Evolutionary conservation across 1,284 basidiomycete genomes (phyloP), one percentile per base, ranked within the genome.

Genomic region (Golubevia sp.): DNA sequence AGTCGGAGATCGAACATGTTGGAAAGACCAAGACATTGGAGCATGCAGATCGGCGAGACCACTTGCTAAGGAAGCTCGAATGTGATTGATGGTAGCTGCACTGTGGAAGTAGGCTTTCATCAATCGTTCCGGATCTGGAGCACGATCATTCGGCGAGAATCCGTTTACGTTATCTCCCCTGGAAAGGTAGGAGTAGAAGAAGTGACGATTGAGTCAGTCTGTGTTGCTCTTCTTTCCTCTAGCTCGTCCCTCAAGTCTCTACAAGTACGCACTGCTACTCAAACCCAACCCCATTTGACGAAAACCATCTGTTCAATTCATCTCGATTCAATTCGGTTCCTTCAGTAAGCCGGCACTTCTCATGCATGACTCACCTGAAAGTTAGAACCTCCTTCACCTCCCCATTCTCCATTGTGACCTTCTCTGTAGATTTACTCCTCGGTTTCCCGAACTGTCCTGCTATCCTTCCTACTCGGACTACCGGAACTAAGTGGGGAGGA

Each of bases 121-220:
- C 11, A 99, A 86, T 38, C 96, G 88, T 68, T 95, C 90, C 0
- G 96, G 95, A 84, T 97, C 90, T 0, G 96, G 93, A 0, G 86
- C 89, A 55, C 96, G 90, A 65, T 96, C 92, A 56, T 90, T 86
- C 38, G 83, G 65, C 23, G 82, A 76, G 80, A 86, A 91, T 86
- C 94, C 93, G 72, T 99, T 98, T 53, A 99, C 91, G 79, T 97
- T 98, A 85, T 99, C 95, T 1, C 97, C 96, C 76, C 94, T 93
- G 73, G n/a, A 5, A 73, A 27, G 20, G 20, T n/a, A 18, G 23
- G 44, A 51, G 44, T 38, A 23, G 34, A 18, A 21, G 15, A 52
- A 24, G 24, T 18, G 44, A 23, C 13, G 2, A 48, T n/a, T n/a
- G 21, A 52, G 25, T 21, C 18, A 8, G 11, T 44, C 13, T 13